Base-by-base conservation (phyloP, 768 basidiomycete genomes). In the Tylopilus balloui region DNA sequence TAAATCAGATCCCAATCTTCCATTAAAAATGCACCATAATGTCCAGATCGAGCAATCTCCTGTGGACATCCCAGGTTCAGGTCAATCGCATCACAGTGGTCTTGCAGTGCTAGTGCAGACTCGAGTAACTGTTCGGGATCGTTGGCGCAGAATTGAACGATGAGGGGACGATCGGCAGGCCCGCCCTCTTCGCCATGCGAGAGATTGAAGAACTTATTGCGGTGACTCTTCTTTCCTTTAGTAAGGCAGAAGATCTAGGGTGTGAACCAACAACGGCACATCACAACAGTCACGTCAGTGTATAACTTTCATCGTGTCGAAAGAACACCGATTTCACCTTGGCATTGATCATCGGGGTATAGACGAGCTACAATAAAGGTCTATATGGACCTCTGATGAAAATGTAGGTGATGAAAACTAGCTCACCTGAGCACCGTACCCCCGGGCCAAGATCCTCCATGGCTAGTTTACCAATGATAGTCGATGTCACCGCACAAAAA, bases 271-370 rank as follows among this genome's bases (percentile, higher is more conserved):
- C 17, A 17, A 35, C 10, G 17, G 34, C 7, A 28, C 15, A 19
- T 19, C 2, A 8, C 2, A 32, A 45, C 14, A 6, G 2, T 45
- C 4, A 17, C 20, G 20, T 53, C 23, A 36, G 41, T 15, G 34
- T 19, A 28, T 23, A 42, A 28, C 4, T n/a, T 15, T 25, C 20
- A 19, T 27, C 29, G n/a, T n/a, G n/a, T n/a, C 27, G 29, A 45
- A 42, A 34, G 20, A 42, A 19, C 13, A 20, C 4, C 12, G 29
- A 37, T 50, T 60, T 23, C 41, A 86, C 86, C 72, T 89, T 92
- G 51, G 93, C 91, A 54, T 95, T 91, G 60, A 99, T 96, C 96
- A 99, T 99, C 15, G 96, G 96, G 0, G 94, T 93, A 63, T 96
- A 98, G n/a, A 81, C 78, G 19, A 97, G 77, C 81, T 93, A 60